Conservation (phyloP, 148 eudicot species). For the Chenopodium berlandieri region DNA sequence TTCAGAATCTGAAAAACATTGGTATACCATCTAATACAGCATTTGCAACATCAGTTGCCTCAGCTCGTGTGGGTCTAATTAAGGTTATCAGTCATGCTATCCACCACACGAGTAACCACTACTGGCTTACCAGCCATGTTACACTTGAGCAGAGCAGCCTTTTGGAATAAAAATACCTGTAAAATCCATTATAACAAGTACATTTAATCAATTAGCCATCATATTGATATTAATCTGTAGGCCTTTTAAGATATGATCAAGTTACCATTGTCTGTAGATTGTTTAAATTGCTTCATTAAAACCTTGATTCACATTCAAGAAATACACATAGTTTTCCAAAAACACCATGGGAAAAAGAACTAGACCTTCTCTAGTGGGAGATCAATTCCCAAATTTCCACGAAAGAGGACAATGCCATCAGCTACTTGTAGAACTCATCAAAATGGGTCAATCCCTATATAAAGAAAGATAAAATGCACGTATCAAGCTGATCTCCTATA, state of each 20-base stretch:
- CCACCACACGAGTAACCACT: constrained; percentile 90
- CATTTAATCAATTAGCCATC: neutral
- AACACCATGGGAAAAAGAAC: neutral
- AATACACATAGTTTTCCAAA: neutral
- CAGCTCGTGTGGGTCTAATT: constrained; percentile 87
- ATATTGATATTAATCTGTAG: neutral
- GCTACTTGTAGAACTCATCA: constrained; percentile 90
- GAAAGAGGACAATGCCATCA: constrained; percentile 93
- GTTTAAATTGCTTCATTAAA: neutral
- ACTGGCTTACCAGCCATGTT: constrained; percentile 95
- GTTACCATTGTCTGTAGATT: no score
- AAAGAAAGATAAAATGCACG: neutral
- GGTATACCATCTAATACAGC: constrained; percentile 79
- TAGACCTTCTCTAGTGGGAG: constrained; percentile 92
- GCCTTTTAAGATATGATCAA: neutral
- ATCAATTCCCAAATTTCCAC: constrained; percentile 94
- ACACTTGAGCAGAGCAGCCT: constrained; percentile 83
- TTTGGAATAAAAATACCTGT: constrained; percentile 87
- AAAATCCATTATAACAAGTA: constrained; percentile 4
- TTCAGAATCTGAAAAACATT: neutral
- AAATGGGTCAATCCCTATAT: constrained; percentile 81
- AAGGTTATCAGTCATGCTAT: constrained; percentile 83
- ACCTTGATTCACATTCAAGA: neutral
- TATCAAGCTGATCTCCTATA: neutral
- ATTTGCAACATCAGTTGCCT: constrained; percentile 96